A percentile compares a stretch with the other conserved stretches of the same genome.
phyloP scores from a whole-genome alignment of 2,329 filamentous ascomycete species.

The Aureobasidium sp. region DNA sequence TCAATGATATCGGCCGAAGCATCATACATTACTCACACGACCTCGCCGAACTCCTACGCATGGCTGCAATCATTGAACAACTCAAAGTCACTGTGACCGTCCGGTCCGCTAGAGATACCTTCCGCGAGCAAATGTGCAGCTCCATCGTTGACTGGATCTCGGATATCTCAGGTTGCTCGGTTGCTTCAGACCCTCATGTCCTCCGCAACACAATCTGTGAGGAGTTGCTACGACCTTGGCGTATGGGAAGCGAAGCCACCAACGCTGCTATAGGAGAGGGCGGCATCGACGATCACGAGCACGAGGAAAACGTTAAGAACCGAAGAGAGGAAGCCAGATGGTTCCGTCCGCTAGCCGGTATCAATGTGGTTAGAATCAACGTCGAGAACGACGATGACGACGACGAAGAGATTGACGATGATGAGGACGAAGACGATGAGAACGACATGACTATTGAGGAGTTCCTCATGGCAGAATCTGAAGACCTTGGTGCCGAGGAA shows the following conservation, averaged over 20 bases:
- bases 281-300: conserved; percentile 74
- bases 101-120: conserved; percentile 85
- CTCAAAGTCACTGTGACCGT: conserved; percentile 96
- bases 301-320: conserved; percentile 41
- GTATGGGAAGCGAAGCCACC: conserved; percentile 70
- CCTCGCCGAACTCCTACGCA: conserved; percentile 62
- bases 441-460: conserved; percentile 20
- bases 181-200: conserved; percentile 70
- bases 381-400: conserved; percentile 33
- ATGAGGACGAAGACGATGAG: conserved; percentile 31
- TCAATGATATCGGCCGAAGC: conserved; percentile 78
- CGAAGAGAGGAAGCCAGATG: conserved; percentile 33
- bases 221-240: conserved; percentile 82
- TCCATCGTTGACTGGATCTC: conserved; percentile 93
- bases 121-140: conserved; percentile 97
- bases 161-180: conserved; percentile 83
- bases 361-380: conserved; percentile 21
- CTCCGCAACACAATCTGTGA: conserved; percentile 79
- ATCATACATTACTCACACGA: conserved; percentile 70
- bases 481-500: conserved; percentile 16
- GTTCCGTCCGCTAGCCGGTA: conserved; percentile 21
- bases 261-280: conserved; percentile 70
- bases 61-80: conserved; percentile 81
- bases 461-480: conserved; percentile 30
- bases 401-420: conserved; percentile 38